Percentiles rank a stretch among this genome's conserved stretches.
Evolutionary conservation across 1,284 basidiomycete species (phyloP).

Genomic region (Apiotrichum laibachii): DNA sequence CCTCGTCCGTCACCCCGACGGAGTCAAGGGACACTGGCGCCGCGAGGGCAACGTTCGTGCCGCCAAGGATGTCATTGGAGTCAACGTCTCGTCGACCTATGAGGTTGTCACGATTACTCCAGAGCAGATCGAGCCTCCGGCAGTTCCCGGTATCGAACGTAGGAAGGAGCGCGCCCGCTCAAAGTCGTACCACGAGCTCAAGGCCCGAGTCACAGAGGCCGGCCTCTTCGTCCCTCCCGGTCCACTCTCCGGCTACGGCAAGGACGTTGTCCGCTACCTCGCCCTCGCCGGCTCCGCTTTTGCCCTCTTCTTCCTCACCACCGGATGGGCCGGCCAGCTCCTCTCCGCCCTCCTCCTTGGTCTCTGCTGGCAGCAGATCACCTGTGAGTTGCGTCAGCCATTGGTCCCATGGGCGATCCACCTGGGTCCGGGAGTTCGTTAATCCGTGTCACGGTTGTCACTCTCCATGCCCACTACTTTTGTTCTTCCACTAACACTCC

Average conservation of each 20-base stretch:
- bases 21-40: constrained; percentile 43
- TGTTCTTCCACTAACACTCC: neutral
- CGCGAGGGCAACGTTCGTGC: constrained; percentile 42
- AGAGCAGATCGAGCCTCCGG: constrained; percentile 46
- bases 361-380: constrained; percentile 89
- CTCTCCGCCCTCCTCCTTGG: constrained; percentile 76
- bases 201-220: constrained; percentile 69
- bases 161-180: constrained; percentile 69
- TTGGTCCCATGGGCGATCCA: no score
- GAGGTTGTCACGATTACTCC: constrained; percentile 27
- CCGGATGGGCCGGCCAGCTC: constrained; percentile 55
- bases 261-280: constrained; percentile 65
- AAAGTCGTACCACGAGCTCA: constrained; percentile 74
- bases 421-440: no score
- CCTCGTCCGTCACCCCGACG: constrained; percentile 60
- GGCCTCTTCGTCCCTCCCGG: constrained; percentile 84
- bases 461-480: neutral
- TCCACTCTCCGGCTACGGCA: constrained; percentile 76
- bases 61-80: constrained; percentile 12
- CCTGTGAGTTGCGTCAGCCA: constrained; percentile 47
- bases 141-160: constrained; percentile 58
- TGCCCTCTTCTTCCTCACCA: constrained; percentile 34
- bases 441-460: neutral
- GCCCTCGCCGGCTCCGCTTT: constrained; percentile 15
- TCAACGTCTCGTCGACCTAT: neutral